Conservation (phyloP, 495 filamentous ascomycete genomes). For the Penicillium cataractarum region DNA sequence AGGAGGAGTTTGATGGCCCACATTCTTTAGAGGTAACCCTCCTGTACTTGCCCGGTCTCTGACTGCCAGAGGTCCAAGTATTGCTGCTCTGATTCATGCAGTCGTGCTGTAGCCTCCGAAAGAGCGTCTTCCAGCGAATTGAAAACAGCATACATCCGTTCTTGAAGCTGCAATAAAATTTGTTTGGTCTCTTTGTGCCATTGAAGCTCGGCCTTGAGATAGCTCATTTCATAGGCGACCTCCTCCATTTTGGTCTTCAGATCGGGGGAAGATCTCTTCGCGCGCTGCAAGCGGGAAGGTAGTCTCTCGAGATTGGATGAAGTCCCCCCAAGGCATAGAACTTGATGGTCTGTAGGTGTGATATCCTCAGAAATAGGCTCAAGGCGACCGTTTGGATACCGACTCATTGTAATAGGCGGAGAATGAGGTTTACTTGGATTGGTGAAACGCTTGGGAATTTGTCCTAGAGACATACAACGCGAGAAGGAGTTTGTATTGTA, state of each 20-base stretch:
- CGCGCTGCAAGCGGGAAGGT: not conserved
- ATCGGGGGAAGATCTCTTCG: not conserved
- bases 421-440: not conserved
- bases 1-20: not conserved
- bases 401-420: not conserved
- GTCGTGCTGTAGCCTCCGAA: not conserved
- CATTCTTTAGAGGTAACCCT: not conserved
- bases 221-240: not conserved
- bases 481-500: not conserved
- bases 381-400: not conserved
- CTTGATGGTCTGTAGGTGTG: not conserved
- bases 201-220: constrained; percentile 1
- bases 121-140: not conserved
- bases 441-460: not conserved
- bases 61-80: not conserved
- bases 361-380: not conserved
- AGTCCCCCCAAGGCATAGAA: not conserved
- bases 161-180: constrained; percentile 1
- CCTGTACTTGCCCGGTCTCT: not conserved
- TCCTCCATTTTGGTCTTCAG: not conserved
- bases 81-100: not conserved
- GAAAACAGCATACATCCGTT: not conserved
- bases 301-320: constrained; percentile 1
- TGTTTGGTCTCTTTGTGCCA: constrained; percentile 4
- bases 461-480: not conserved